These are phyloP conservation scores for Xerocomellus intermedius DNA, from an alignment of 768 basidiomycete genomes.

Conservation along the genomic window DNA sequence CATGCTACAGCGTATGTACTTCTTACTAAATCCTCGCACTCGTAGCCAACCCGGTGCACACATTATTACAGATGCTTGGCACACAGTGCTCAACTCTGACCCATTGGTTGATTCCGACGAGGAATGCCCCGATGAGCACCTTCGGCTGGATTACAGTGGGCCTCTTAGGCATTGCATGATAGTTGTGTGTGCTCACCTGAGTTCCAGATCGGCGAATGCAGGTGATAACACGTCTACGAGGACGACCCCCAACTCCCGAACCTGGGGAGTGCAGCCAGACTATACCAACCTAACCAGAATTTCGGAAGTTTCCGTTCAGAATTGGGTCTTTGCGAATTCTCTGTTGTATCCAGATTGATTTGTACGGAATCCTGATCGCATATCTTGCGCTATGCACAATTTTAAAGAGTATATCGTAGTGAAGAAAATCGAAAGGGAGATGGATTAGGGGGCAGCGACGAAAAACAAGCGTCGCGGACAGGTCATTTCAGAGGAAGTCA, in stretches of 20 bases:
- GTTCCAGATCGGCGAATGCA: conserved; percentile 55
- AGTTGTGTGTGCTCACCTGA: conserved; percentile 10
- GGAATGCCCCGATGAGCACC: conserved; percentile 61
- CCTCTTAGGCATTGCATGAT: conserved; percentile 1
- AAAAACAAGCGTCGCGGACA: conserved; percentile 17
- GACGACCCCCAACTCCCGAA: conserved; percentile 58
- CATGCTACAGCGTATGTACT: conserved; percentile 64
- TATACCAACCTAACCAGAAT: conserved; percentile 5
- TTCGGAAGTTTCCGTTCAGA: background rate
- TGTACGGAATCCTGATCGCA: background rate
- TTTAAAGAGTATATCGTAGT: conserved; percentile 27
- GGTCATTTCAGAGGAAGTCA: conserved; percentile 15
- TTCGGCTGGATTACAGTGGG: conserved; percentile 65
- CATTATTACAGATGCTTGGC: conserved; percentile 62
- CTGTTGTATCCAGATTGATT: background rate
- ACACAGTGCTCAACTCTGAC: conserved; percentile 61
- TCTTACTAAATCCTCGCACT: background rate
- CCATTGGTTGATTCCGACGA: conserved; percentile 78
- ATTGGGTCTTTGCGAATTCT: background rate
- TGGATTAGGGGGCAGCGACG: conserved; percentile 7
- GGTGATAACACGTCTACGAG: conserved; percentile 57
- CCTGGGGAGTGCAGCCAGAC: conserved; percentile 25
- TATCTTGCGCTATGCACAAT: conserved; percentile 18
- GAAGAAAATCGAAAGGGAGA: conserved; percentile 18
- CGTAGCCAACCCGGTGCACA: conserved; percentile 9